A percentile compares a stretch with the other conserved stretches of the same genome.
Conservation (phyloP, 352 stramenopile species). For the Phytophthora ramorum region DNA sequence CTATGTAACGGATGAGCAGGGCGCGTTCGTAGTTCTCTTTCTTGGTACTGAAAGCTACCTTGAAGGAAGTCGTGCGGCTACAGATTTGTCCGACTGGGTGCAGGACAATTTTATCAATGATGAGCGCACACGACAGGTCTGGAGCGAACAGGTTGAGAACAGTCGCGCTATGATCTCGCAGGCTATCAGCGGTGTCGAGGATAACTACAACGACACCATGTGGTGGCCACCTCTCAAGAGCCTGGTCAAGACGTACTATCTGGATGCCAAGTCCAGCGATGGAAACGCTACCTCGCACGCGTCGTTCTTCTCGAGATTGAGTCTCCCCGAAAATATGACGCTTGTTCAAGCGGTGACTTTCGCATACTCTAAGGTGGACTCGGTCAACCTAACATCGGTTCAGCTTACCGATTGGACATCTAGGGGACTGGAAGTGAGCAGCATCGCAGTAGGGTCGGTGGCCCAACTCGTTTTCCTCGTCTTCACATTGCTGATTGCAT, state of each 20-base stretch:
- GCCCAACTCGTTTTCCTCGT: constrained; percentile 82
- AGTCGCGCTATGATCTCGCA: constrained; percentile 84
- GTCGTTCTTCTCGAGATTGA: constrained; percentile 61
- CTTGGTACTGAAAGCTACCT: constrained; percentile 87
- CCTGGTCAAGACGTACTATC: constrained; percentile 85
- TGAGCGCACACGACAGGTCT: constrained; percentile 80
- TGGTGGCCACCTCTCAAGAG: constrained; percentile 88
- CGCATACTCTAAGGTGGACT: constrained; percentile 86
- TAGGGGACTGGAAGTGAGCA: constrained; percentile 85
- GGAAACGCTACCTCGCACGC: constrained; percentile 54
- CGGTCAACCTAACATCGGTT: constrained; percentile 85
- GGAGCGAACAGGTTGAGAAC: constrained; percentile 86
- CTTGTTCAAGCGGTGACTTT: constrained; percentile 74
- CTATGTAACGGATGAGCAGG: constrained; percentile 33
- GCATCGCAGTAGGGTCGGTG: constrained; percentile 82
- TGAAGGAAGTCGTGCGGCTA: constrained; percentile 84
- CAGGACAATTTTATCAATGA: constrained; percentile 91
- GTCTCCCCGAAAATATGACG: constrained; percentile 86
- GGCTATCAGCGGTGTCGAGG: constrained; percentile 77
- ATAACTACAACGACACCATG: constrained; percentile 91
- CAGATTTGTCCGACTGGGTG: constrained; percentile 78
- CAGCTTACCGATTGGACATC: constrained; percentile 89
- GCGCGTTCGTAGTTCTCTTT: constrained; percentile 83
- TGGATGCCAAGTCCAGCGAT: constrained; percentile 70
- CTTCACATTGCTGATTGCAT: constrained; percentile 82